phyloP scores from a whole-genome alignment of 129 eudicot genomes.

The Pittosporum tobira region DNA sequence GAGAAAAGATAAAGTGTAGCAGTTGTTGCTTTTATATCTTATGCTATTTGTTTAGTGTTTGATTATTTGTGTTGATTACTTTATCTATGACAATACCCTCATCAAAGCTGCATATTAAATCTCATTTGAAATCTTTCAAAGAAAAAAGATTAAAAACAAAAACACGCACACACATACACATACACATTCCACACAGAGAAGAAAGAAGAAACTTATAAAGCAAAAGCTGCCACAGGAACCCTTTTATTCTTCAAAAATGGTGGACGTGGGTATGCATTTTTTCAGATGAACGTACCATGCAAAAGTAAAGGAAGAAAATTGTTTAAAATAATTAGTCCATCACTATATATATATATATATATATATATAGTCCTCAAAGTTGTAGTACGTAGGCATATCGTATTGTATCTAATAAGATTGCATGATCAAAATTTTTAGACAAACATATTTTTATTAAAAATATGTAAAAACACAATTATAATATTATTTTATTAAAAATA shows the following conservation, averaged over 20 bases:
- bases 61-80: conserved; percentile 21
- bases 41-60: conserved; percentile 14
- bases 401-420: no score
- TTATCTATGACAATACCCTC: conserved; percentile 14
- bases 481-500: no score
- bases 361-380: no score
- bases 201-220: conserved; percentile 38
- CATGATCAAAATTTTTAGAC: no score
- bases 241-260: conserved; percentile 47
- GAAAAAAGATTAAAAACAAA: conserved; percentile 1
- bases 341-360: conserved; percentile 4
- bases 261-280: conserved; percentile 58
- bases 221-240: conserved; percentile 57
- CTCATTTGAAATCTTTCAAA: conserved; percentile 43
- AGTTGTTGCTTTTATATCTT: conserved; percentile 28
- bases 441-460: no score
- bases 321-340: background rate
- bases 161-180: no score
- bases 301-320: conserved; percentile 29
- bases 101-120: conserved; percentile 19
- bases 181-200: no score
- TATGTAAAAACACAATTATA: no score
- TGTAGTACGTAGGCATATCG: no score
- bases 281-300: conserved; percentile 39
- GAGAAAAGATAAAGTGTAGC: conserved; percentile 23